phyloP scores from a whole-genome alignment of 257 asterid species.

The Verbascum thapsus region DNA sequence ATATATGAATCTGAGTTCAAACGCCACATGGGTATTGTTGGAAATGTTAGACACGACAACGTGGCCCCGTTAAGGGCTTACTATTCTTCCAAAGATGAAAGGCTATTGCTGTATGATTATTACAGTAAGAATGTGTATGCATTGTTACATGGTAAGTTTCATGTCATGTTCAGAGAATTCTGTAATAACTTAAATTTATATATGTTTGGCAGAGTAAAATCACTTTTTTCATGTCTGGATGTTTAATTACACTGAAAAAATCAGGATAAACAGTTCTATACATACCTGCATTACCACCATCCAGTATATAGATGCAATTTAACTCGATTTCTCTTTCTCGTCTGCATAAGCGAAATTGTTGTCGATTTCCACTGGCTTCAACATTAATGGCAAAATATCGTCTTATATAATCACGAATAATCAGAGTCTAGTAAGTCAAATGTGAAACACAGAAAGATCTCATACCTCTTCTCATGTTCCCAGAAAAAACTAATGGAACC shows the following conservation, averaged over 20 bases:
- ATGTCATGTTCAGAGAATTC: background rate
- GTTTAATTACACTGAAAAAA: background rate
- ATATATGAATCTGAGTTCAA: background rate
- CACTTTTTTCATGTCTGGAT: background rate
- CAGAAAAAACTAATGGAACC: slow-evolving; percentile 19
- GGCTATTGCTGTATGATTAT: slow-evolving; percentile 14
- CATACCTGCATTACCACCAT: background rate
- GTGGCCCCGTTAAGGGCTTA: background rate
- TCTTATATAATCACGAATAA: no score
- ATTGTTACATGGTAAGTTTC: slow-evolving; percentile 12
- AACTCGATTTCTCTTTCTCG: no score
- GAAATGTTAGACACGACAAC: background rate
- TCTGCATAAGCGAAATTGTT: no score
- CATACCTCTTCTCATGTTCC: slow-evolving; percentile 13
- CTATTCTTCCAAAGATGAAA: background rate
- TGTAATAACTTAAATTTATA: background rate
- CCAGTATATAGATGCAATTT: no score
- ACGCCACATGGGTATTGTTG: background rate
- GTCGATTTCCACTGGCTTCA: no score
- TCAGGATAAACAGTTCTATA: background rate
- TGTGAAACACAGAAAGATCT: background rate
- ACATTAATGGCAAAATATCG: no score
- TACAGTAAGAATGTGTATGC: slow-evolving; percentile 3
- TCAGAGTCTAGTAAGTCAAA: background rate
- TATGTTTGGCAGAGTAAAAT: background rate